phyloP scores from a whole-genome alignment of 768 basidiomycete species.

The Solioccasus polychromus region DNA sequence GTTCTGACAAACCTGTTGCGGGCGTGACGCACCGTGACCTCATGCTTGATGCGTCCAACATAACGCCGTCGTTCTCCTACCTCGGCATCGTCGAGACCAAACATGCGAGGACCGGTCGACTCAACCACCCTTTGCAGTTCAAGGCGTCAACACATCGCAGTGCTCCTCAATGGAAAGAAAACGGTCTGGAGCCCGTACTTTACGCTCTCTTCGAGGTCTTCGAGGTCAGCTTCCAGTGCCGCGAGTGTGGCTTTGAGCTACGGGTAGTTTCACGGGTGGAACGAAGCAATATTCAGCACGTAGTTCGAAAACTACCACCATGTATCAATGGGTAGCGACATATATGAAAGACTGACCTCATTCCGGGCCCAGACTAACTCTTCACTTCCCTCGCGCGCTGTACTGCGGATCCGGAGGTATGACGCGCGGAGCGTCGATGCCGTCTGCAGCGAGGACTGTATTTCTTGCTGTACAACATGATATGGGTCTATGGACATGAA shows the following conservation, averaged over 20 bases:
- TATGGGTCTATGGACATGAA: slow-evolving; percentile 80
- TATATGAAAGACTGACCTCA: slow-evolving; percentile 47
- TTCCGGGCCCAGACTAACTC: slow-evolving; percentile 77
- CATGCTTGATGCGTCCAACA: slow-evolving; percentile 66
- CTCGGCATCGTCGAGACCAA: slow-evolving; percentile 78
- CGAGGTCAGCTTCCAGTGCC: slow-evolving; percentile 80
- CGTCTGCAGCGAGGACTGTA: slow-evolving; percentile 69
- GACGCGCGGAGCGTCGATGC: slow-evolving; percentile 72
- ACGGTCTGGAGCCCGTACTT: slow-evolving; percentile 46
- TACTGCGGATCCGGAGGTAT: slow-evolving; percentile 74
- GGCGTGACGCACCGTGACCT: slow-evolving; percentile 68
- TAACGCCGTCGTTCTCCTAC: slow-evolving; percentile 75
- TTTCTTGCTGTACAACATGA: slow-evolving; percentile 81
- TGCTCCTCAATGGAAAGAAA: not conserved
- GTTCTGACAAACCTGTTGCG: slow-evolving; percentile 5
- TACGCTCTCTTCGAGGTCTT: slow-evolving; percentile 93
- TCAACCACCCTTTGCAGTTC: slow-evolving; percentile 70
- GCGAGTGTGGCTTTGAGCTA: slow-evolving; percentile 77
- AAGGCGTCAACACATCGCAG: slow-evolving; percentile 1
- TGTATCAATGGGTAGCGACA: too few relatives aligned
- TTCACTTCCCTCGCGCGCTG: slow-evolving; percentile 70
- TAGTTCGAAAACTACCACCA: too few relatives aligned
- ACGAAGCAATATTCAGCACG: not conserved
- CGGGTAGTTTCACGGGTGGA: too few relatives aligned
- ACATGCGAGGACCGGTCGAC: slow-evolving; percentile 75